A percentile compares a stretch with the other conserved stretches of the same genome.
Evolutionary conservation across 1,139 yeast species (phyloP).

Genomic region (Hyphopichia buzzinii): DNA sequence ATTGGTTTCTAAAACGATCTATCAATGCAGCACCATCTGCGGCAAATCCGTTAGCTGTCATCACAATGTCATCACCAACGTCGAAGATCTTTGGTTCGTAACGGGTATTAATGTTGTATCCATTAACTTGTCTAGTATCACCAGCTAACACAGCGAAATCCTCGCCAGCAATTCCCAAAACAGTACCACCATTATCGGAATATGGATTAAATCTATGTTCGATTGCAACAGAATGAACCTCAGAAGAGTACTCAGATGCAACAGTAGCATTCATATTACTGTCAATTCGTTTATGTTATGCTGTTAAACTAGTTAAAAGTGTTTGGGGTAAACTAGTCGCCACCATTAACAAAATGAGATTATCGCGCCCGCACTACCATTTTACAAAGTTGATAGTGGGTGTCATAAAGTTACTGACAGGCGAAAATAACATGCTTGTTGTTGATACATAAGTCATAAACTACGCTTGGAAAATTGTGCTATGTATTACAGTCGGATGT

Average conservation of each 20-base stretch:
- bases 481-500: no score
- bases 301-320: no score
- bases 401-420: no score
- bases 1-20: conserved; percentile 68
- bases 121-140: conserved; percentile 94
- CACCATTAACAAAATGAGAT: no score
- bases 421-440: no score
- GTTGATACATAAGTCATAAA: no score
- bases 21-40: conserved; percentile 92
- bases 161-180: conserved; percentile 94
- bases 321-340: no score
- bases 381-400: no score
- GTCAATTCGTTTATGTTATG: no score
- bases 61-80: conserved; percentile 82
- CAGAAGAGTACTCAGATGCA: conserved; percentile 61
- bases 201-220: conserved; percentile 96
- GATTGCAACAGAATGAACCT: conserved; percentile 60
- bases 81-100: conserved; percentile 88
- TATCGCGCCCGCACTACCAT: no score
- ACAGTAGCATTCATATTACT: conserved; percentile 40
- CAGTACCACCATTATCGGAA: conserved; percentile 96
- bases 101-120: conserved; percentile 90
- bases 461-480: no score
- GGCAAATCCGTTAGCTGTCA: conserved; percentile 94
- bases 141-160: conserved; percentile 97